phyloP scores from a whole-genome alignment of 352 stramenopile species.

The Phytophthora cryptogea region DNA sequence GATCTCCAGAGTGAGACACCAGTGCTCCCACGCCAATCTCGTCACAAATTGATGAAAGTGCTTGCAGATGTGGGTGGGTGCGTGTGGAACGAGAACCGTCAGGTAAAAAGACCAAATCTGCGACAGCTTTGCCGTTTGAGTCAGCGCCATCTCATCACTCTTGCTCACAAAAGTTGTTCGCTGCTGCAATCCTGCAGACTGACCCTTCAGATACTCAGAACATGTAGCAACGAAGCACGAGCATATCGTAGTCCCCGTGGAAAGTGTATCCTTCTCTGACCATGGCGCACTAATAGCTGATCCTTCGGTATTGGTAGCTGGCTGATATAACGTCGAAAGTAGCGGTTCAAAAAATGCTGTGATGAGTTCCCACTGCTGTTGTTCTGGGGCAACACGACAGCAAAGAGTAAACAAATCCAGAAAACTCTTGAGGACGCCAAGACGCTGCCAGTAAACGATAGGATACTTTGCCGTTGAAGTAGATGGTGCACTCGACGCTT shows the following conservation, averaged over 20 bases:
- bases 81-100: slow-evolving; percentile 70
- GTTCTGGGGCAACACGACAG: slow-evolving; percentile 58
- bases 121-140: slow-evolving; percentile 57
- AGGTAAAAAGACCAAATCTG: slow-evolving; percentile 86
- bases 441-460: slow-evolving; percentile 70
- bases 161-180: slow-evolving; percentile 1
- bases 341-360: slow-evolving; percentile 79
- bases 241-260: slow-evolving; percentile 75
- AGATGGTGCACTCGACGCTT: slow-evolving; percentile 9
- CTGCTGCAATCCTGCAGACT: background rate
- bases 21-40: slow-evolving; percentile 81
- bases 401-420: slow-evolving; percentile 80
- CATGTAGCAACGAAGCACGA: slow-evolving; percentile 83
- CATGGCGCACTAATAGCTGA: slow-evolving; percentile 72
- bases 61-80: slow-evolving; percentile 79
- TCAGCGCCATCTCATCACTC: slow-evolving; percentile 25
- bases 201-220: slow-evolving; percentile 65
- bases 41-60: slow-evolving; percentile 84
- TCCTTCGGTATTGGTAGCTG: slow-evolving; percentile 66
- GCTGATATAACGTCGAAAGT: slow-evolving; percentile 80
- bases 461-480: slow-evolving; percentile 39
- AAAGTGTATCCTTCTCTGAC: slow-evolving; percentile 72
- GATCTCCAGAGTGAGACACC: slow-evolving; percentile 80
- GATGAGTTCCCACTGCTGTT: slow-evolving; percentile 73
- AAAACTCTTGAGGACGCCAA: slow-evolving; percentile 76